Percentiles rank a stretch among this genome's conserved stretches.
These are phyloP conservation scores for Amylostereum chailletii DNA, from an alignment of 1,284 basidiomycete species.

Conservation along the genomic window DNA sequence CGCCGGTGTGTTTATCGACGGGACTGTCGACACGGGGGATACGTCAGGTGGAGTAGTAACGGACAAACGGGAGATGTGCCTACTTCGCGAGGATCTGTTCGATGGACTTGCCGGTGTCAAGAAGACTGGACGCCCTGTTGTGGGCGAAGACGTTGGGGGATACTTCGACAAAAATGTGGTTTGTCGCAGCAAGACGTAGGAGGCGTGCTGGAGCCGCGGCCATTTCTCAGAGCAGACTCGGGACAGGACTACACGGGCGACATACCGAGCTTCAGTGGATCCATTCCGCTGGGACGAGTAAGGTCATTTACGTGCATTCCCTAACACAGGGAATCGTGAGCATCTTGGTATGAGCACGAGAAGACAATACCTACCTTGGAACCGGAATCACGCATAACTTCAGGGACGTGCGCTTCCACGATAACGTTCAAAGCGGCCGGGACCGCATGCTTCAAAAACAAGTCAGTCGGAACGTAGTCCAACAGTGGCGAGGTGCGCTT, in stretches of 20 bases:
- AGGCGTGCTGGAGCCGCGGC: conserved; percentile 21
- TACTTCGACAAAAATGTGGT: conserved; percentile 34
- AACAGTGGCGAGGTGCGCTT: conserved; percentile 19
- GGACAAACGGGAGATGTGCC: conserved; percentile 3
- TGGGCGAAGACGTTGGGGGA: conserved; percentile 32
- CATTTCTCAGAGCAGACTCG: background rate
- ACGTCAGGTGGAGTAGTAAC: no score
- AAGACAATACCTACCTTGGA: background rate
- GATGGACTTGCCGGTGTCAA: conserved; percentile 32
- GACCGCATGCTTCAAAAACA: no score
- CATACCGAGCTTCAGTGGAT: conserved; percentile 26
- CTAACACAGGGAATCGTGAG: background rate
- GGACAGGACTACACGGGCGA: background rate
- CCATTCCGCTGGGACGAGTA: conserved; percentile 18
- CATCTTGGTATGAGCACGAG: no score
- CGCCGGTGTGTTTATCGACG: no score
- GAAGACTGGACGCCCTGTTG: conserved; percentile 29
- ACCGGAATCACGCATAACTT: background rate
- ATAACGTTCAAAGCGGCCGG: background rate
- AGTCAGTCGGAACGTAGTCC: conserved; percentile 16
- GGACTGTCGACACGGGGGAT: no score
- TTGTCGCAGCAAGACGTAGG: conserved; percentile 29
- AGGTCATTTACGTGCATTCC: conserved; percentile 28
- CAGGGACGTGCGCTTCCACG: background rate
- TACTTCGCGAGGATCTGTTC: conserved; percentile 22